Evolutionary conservation across 352 stramenopile genomes (phyloP), one percentile per base, ranked within the genome.

Genomic region (Globisporangium uncinulatum): DNA sequence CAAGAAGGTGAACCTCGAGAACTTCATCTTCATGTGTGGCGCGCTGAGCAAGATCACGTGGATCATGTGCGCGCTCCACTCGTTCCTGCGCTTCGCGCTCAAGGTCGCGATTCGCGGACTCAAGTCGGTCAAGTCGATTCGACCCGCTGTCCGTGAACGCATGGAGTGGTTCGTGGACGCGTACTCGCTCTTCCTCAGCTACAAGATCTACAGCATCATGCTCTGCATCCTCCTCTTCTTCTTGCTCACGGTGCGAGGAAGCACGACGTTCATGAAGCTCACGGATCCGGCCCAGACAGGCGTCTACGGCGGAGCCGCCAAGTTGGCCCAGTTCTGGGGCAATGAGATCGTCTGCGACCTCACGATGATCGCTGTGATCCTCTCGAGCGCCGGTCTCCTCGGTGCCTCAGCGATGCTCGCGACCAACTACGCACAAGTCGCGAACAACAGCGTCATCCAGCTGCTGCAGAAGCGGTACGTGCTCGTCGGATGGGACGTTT

Each of bases 331-430:
- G 19, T 83, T 87, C 51, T 87, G 76, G 72, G 54, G 62, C 17
- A 84, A 63, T 19, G 76, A 87, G 53, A 78, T 84, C 56, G 69
- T 87, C 36, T 74, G 74, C 21, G 77, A 87, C 39, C 66, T 82
- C 43, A 61, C 69, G 8, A 58, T 77, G 1, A 60, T 85, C 21
- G 53, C 80, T 0, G 66, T 50, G 10, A 46, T 46, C 15, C 41
- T 46, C 41, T 46, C 20, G 6, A 13, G 34, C 34, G 6, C 17
- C 37, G 71, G 73, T 10, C 43, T 57, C 13, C 42, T 79, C 34
- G 51, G 73, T 5, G 59, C 62, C 0, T 36, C 56, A 3, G 32
- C 56, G 5, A 60, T 86, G 53, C 39, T 83, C 19, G 29, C 51
- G 39, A 82, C 73, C 10, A 69, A 67, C 13, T 86, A 79, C 48